These are phyloP conservation scores for Coemansia sp. DNA, from an alignment of 192 early-diverging fungal species.

Conservation along the genomic window DNA sequence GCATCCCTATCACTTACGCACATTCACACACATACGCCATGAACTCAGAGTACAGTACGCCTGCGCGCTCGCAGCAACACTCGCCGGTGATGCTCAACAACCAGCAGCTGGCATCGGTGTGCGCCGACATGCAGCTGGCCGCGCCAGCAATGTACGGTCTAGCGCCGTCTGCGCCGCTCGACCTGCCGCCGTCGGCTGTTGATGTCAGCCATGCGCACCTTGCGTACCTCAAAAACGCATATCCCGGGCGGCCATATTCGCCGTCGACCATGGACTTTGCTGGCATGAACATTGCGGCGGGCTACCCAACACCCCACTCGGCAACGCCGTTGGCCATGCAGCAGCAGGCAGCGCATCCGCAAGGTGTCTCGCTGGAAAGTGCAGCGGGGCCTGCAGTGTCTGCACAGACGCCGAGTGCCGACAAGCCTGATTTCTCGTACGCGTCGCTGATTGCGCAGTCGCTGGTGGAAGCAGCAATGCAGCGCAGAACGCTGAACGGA, in stretches of 20 bases:
- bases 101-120: slow-evolving; percentile 27
- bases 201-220: slow-evolving; percentile 44
- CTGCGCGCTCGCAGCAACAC: slow-evolving; percentile 51
- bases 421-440: slow-evolving; percentile 81
- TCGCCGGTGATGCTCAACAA: slow-evolving; percentile 32
- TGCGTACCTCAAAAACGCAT: slow-evolving; percentile 47
- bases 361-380: slow-evolving; percentile 14
- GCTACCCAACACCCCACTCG: slow-evolving; percentile 46
- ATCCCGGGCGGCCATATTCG: slow-evolving; percentile 42
- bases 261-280: slow-evolving; percentile 54
- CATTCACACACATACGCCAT: slow-evolving; percentile 26
- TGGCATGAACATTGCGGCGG: slow-evolving; percentile 50
- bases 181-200: slow-evolving; percentile 30
- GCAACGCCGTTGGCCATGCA: slow-evolving; percentile 31
- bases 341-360: slow-evolving; percentile 14
- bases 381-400: slow-evolving; percentile 9
- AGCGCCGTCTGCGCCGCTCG: slow-evolving; percentile 21
- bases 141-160: slow-evolving; percentile 18
- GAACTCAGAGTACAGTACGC: slow-evolving; percentile 53
- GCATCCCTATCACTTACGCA: slow-evolving; percentile 3
- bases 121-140: slow-evolving; percentile 26
- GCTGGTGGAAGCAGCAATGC: slow-evolving; percentile 63
- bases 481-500: slow-evolving; percentile 78
- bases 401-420: slow-evolving; percentile 28
- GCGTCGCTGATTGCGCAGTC: slow-evolving; percentile 82